Conservation (phyloP, 169 alveolate species). For the Eimeria praecox region DNA sequence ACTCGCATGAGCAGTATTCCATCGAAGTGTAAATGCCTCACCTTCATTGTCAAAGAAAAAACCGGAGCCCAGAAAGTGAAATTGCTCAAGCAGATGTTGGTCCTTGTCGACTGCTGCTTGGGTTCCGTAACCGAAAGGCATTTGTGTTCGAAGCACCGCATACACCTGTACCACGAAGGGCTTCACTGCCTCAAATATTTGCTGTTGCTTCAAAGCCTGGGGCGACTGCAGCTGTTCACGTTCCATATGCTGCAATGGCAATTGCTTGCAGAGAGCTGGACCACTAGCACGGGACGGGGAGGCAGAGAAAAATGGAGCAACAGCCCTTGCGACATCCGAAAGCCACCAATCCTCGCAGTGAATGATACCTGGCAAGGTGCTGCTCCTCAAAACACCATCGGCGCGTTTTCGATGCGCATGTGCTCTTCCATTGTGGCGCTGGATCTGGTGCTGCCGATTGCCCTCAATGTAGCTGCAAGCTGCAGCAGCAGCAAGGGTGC, state of each 20-base stretch:
- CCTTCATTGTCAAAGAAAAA: constrained; percentile 53
- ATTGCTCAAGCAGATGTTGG: background rate
- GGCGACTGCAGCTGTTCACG: constrained; percentile 15
- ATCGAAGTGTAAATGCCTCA: background rate
- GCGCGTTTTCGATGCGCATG: background rate
- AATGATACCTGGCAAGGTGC: background rate
- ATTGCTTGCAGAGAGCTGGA: constrained; percentile 30
- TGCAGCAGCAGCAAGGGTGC: background rate
- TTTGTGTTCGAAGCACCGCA: background rate
- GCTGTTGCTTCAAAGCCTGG: constrained; percentile 21
- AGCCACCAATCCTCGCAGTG: background rate
- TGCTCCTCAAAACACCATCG: background rate
- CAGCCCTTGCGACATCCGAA: background rate
- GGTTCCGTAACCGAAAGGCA: background rate
- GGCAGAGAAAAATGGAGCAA: background rate
- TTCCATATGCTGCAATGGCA: background rate
- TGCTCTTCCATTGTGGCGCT: background rate
- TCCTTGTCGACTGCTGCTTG: background rate
- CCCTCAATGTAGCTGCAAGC: background rate
- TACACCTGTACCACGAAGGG: constrained; percentile 46
- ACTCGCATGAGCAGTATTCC: background rate
- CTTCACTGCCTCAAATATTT: background rate
- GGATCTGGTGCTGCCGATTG: background rate
- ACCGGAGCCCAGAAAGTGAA: constrained; percentile 47
- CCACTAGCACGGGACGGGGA: background rate